These are phyloP conservation scores for Ballota nigra DNA, from an alignment of 257 asterid species.

Conservation along the genomic window DNA sequence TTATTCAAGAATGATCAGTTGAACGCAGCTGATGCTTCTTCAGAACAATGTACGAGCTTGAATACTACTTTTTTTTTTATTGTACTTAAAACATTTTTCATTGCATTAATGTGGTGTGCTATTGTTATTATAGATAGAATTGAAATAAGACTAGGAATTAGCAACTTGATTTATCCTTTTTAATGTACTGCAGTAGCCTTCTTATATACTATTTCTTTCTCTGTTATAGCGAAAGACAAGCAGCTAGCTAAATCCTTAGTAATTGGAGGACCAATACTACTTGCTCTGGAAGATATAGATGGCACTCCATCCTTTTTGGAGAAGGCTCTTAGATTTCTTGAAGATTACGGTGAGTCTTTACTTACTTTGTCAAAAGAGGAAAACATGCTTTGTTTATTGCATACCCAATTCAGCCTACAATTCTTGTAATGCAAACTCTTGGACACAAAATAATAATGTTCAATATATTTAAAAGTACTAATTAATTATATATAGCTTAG, in stretches of 20 bases:
- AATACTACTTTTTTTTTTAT: background rate
- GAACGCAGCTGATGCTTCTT: constrained; percentile 53
- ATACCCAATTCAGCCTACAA: background rate
- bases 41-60: constrained; percentile 59
- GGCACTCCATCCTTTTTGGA: constrained; percentile 98
- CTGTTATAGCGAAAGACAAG: constrained; percentile 64
- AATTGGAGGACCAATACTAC: constrained; percentile 89
- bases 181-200: background rate
- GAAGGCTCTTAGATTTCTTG: constrained; percentile 91
- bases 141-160: constrained; percentile 6
- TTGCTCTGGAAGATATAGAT: constrained; percentile 95
- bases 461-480: background rate
- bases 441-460: background rate
- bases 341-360: constrained; percentile 71
- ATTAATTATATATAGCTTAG: background rate
- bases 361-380: background rate
- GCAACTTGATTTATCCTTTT: background rate
- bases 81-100: background rate
- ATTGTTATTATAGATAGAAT: background rate
- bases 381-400: constrained; percentile 2
- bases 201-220: constrained; percentile 9
- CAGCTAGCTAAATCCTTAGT: constrained; percentile 71
- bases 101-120: background rate
- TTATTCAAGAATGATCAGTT: constrained; percentile 66
- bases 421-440: constrained; percentile 14